Evolutionary conservation across 495 filamentous ascomycete species (phyloP).

Genomic region (Terfezia boudieri): DNA sequence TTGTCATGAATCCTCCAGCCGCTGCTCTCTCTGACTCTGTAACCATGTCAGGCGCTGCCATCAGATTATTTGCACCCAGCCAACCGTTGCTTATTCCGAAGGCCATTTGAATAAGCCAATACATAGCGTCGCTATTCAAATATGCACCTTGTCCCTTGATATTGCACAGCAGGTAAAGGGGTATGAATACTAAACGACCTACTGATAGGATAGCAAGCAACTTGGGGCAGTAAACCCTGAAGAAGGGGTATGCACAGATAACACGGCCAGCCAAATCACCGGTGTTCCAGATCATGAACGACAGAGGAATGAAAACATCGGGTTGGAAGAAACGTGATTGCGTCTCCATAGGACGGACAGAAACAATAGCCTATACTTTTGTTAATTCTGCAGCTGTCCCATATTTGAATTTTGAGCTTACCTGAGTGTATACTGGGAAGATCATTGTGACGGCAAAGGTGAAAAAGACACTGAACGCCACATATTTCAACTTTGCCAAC

Average conservation of each 20-base stretch:
- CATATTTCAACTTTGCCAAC: constrained; percentile 49
- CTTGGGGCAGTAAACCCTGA: constrained; percentile 39
- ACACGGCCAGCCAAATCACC: constrained; percentile 66
- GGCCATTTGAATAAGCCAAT: constrained; percentile 55
- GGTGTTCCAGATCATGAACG: constrained; percentile 81
- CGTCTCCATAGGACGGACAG: constrained; percentile 33
- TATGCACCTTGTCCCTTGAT: constrained; percentile 44
- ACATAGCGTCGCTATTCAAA: constrained; percentile 65
- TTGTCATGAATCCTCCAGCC: constrained; percentile 80
- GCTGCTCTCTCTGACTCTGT: constrained; percentile 61
- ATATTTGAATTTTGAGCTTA: constrained; percentile 13
- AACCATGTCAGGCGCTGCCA: constrained; percentile 62
- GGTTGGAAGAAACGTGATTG: constrained; percentile 39
- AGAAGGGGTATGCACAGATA: constrained; percentile 36
- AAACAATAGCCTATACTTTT: constrained; percentile 30
- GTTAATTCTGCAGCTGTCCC: no score
- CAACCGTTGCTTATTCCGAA: constrained; percentile 79
- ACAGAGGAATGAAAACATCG: constrained; percentile 65
- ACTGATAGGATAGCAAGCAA: constrained; percentile 41
- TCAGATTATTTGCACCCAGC: constrained; percentile 69
- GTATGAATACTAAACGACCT: constrained; percentile 45
- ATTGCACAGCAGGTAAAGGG: constrained; percentile 78
- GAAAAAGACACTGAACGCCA: constrained; percentile 46
- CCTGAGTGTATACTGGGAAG: constrained; percentile 73
- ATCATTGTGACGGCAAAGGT: constrained; percentile 77